Evolutionary conservation across 805 yeast genomes (phyloP).

Genomic region (Kluyveromyces starmeri): DNA sequence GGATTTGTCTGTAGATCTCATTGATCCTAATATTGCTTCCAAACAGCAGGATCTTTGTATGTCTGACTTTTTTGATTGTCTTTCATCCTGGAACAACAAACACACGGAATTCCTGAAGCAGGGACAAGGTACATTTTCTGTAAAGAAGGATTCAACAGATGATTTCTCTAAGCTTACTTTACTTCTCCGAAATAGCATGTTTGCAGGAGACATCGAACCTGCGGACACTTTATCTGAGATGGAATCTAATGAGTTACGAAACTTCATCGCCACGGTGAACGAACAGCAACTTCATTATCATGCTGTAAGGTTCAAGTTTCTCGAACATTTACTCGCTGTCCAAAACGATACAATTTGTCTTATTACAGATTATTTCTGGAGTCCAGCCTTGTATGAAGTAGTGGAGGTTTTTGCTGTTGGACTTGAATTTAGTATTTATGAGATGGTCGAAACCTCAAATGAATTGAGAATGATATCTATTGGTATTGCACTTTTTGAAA

Average conservation of each 20-base stretch:
- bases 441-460: constrained; percentile 11
- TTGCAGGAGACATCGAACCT: constrained; percentile 15
- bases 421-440: constrained; percentile 21
- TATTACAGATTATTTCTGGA: constrained; percentile 35
- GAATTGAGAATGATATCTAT: constrained; percentile 11
- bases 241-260: constrained; percentile 10
- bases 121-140: constrained; percentile 6
- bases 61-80: constrained; percentile 27
- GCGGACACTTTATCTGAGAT: constrained; percentile 12
- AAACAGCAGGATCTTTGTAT: constrained; percentile 6
- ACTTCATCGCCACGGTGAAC: constrained; percentile 25
- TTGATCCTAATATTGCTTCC: constrained; percentile 7
- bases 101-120: constrained; percentile 26
- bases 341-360: constrained; percentile 12
- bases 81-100: constrained; percentile 30
- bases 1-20: constrained; percentile 4
- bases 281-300: constrained; percentile 28
- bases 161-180: constrained; percentile 22
- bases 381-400: constrained; percentile 26
- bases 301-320: constrained; percentile 29
- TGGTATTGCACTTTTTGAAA: constrained; percentile 35
- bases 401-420: constrained; percentile 27
- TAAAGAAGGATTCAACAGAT: constrained; percentile 9
- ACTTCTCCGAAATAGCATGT: constrained; percentile 25
- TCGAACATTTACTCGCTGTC: constrained; percentile 18